Evolutionary conservation across 371 early-diverging fungal species (phyloP).

Genomic region (Mucor indicus): DNA sequence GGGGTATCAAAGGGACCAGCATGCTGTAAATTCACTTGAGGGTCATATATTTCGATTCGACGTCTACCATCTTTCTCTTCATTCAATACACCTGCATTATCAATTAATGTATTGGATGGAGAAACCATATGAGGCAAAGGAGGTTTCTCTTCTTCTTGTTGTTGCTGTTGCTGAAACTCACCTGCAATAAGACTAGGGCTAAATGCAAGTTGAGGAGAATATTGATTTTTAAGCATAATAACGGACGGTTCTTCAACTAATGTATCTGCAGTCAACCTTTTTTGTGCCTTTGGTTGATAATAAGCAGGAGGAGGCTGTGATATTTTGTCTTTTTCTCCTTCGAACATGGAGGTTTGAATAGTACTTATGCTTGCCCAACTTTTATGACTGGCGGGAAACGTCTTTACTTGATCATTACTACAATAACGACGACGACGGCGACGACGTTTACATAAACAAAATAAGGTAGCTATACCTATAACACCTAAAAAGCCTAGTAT

Average conservation of each 20-base stretch:
- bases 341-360: background rate
- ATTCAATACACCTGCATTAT: slow-evolving; percentile 10
- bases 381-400: background rate
- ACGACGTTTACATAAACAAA: background rate
- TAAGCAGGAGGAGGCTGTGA: slow-evolving; percentile 15
- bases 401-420: too few relatives aligned
- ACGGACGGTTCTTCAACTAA: slow-evolving; percentile 5
- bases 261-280: slow-evolving; percentile 16
- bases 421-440: too few relatives aligned
- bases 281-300: slow-evolving; percentile 5
- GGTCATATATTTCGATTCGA: too few relatives aligned
- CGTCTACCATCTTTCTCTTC: too few relatives aligned
- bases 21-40: too few relatives aligned
- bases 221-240: slow-evolving; percentile 15
- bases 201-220: slow-evolving; percentile 26
- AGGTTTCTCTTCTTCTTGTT: background rate
- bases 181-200: slow-evolving; percentile 24
- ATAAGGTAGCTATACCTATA: background rate
- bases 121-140: slow-evolving; percentile 2
- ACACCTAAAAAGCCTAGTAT: slow-evolving; percentile 5
- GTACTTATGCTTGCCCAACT: slow-evolving; percentile 10
- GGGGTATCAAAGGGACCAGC: too few relatives aligned
- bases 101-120: slow-evolving; percentile 16
- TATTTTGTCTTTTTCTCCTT: background rate
- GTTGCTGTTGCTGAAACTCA: slow-evolving; percentile 10